Percentiles rank a stretch among this genome's conserved stretches.
These are phyloP conservation scores for Phytophthora kernoviae DNA, from an alignment of 352 stramenopile genomes.

Conservation along the genomic window DNA sequence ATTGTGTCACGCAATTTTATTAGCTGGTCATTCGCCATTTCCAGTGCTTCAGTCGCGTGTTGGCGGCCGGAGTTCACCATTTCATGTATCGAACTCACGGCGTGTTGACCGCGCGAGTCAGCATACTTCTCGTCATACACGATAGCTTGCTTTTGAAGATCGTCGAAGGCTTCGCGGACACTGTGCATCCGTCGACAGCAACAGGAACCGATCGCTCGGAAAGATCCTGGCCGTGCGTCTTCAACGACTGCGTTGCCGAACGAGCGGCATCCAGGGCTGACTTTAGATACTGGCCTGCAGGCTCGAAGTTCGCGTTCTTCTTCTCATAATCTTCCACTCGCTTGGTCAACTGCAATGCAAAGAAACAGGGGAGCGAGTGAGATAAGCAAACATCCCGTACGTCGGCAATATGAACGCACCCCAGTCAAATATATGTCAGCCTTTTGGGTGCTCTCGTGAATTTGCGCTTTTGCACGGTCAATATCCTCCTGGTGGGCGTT, in stretches of 20 bases:
- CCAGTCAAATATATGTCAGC: constrained; percentile 58
- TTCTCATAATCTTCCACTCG: constrained; percentile 59
- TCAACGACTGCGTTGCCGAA: constrained; percentile 39
- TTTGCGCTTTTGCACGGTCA: constrained; percentile 51
- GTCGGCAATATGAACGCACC: constrained; percentile 17
- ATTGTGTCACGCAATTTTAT: constrained; percentile 46
- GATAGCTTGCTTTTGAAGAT: constrained; percentile 44
- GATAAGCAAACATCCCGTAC: not conserved
- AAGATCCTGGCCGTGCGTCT: constrained; percentile 40
- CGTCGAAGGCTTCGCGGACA: constrained; percentile 46
- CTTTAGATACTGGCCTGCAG: constrained; percentile 54
- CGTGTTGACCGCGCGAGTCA: constrained; percentile 27
- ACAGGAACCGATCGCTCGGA: constrained; percentile 52
- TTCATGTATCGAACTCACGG: constrained; percentile 39
- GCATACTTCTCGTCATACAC: constrained; percentile 68
- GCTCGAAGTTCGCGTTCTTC: constrained; percentile 48
- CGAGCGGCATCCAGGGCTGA: constrained; percentile 36
- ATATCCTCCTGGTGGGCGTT: constrained; percentile 43
- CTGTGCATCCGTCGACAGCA: constrained; percentile 46
- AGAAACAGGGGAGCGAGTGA: constrained; percentile 1
- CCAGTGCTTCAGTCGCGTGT: constrained; percentile 58
- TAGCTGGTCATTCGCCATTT: constrained; percentile 59
- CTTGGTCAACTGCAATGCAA: constrained; percentile 50
- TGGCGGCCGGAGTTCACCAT: constrained; percentile 61
- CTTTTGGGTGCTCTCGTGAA: constrained; percentile 55